These are phyloP conservation scores for Arthonia radiata DNA, from an alignment of 495 filamentous ascomycete species.

Conservation along the genomic window DNA sequence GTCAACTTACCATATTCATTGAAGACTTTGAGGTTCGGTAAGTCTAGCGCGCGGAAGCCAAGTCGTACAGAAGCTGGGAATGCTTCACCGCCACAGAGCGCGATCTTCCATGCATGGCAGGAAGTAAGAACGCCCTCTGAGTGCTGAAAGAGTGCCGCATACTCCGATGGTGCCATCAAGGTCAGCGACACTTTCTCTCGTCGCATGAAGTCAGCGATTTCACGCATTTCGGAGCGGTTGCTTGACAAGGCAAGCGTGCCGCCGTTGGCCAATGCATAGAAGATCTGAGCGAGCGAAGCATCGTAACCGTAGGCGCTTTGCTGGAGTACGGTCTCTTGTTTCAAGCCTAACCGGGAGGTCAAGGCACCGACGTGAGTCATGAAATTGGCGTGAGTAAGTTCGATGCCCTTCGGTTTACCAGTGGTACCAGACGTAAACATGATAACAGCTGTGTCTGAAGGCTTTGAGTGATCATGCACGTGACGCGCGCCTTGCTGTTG, in stretches of 20 bases:
- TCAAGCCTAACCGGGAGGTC: no score
- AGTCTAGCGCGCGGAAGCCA: no score
- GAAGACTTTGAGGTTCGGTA: no score
- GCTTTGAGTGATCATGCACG: no score
- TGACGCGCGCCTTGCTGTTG: no score
- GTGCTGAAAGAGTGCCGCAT: constrained; percentile 13
- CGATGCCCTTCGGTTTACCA: constrained; percentile 17
- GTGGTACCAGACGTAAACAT: constrained; percentile 21
- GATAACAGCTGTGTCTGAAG: constrained; percentile 12
- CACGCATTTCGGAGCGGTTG: no score
- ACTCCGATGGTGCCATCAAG: constrained; percentile 19
- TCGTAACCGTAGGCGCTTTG: constrained; percentile 21
- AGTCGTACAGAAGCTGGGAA: constrained; percentile 3
- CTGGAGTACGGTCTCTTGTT: constrained; percentile 15
- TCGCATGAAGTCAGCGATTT: constrained; percentile 14
- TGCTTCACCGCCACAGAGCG: constrained; percentile 11
- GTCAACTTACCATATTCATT: no score
- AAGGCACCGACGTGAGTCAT: constrained; percentile 12
- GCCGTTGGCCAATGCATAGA: constrained; percentile 12
- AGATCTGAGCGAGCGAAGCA: constrained; percentile 14
- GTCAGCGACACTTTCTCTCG: constrained; percentile 15
- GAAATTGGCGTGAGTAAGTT: constrained; percentile 12
- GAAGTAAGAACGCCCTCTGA: constrained; percentile 4
- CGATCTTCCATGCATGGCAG: constrained; percentile 7
- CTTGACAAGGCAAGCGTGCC: no score